phyloP scores from a whole-genome alignment of 805 yeast genomes.

The Lipomyces yamadae region DNA sequence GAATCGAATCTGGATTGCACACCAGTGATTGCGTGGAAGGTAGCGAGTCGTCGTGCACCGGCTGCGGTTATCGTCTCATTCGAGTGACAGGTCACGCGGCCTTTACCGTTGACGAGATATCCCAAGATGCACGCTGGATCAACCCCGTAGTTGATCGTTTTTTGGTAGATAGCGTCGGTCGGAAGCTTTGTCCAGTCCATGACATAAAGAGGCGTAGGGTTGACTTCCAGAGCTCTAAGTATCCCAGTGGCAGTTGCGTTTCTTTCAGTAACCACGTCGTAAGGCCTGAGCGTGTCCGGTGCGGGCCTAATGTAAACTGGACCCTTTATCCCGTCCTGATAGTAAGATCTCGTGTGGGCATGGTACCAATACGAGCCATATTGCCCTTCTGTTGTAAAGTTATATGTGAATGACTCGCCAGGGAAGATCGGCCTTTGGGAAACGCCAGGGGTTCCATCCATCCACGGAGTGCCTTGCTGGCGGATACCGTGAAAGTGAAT shows the following conservation, averaged over 20 bases:
- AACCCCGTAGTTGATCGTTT: conserved; percentile 1
- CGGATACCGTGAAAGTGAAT: conserved; percentile 60
- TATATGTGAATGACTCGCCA: conserved; percentile 50
- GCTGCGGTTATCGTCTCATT: conserved; percentile 10
- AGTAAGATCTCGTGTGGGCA: conserved; percentile 62
- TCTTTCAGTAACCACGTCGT: conserved; percentile 1
- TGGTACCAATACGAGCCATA: conserved; percentile 63
- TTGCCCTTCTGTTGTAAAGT: conserved; percentile 50
- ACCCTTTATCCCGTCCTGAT: conserved; percentile 70
- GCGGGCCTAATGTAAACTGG: conserved; percentile 48
- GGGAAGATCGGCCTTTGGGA: conserved; percentile 56
- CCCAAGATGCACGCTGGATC: conserved; percentile 19
- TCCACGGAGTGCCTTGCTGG: conserved; percentile 54
- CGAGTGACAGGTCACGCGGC: conserved; percentile 11
- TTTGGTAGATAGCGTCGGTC: background rate
- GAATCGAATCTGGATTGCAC: conserved; percentile 1
- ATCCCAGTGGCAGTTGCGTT: conserved; percentile 4
- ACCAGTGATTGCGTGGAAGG: background rate
- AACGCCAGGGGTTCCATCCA: conserved; percentile 58
- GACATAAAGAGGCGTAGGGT: conserved; percentile 1
- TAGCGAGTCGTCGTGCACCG: background rate
- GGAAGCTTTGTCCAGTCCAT: conserved; percentile 19
- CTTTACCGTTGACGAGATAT: conserved; percentile 16
- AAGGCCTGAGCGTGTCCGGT: conserved; percentile 7
- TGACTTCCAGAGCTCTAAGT: background rate